These are phyloP conservation scores for Fistulina hepatica DNA, from an alignment of 1,284 basidiomycete genomes.

Conservation along the genomic window DNA sequence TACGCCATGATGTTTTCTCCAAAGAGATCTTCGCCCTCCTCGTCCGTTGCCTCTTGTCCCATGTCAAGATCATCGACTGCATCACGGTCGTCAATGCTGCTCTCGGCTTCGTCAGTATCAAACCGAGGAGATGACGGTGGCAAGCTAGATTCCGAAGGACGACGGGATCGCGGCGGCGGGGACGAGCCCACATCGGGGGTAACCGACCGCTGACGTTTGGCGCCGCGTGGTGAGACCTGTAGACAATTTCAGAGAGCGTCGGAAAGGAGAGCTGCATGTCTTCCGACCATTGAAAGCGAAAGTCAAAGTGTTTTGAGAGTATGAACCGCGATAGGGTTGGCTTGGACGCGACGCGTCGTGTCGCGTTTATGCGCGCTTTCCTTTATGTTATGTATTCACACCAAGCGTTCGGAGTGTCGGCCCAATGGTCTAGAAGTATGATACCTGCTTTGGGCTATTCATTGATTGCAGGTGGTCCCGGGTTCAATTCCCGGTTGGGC, in stretches of 20 bases:
- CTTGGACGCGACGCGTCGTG: no score
- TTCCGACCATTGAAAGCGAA: no score
- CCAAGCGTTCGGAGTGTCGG: not conserved
- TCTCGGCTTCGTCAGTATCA: slow-evolving; percentile 84
- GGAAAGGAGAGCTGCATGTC: not conserved
- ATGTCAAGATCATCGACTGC: slow-evolving; percentile 61
- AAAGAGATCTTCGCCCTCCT: slow-evolving; percentile 91
- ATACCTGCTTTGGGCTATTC: slow-evolving; percentile 1
- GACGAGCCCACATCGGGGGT: slow-evolving; percentile 47
- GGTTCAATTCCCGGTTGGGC: not conserved
- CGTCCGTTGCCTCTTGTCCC: slow-evolving; percentile 63
- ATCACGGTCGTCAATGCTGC: slow-evolving; percentile 58
- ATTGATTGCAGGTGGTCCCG: slow-evolving; percentile 1
- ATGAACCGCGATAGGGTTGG: no score
- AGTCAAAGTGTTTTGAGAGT: no score
- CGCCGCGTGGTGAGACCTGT: slow-evolving; percentile 27
- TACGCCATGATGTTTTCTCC: slow-evolving; percentile 72
- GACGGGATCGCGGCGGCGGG: slow-evolving; percentile 35
- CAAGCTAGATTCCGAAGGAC: slow-evolving; percentile 56
- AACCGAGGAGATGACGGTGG: slow-evolving; percentile 79
- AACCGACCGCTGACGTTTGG: slow-evolving; percentile 54
- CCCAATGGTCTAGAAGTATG: not conserved
- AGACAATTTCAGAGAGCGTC: slow-evolving; percentile 1
- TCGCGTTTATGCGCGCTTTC: no score
- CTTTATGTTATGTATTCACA: no score